phyloP scores from a whole-genome alignment of 805 yeast genomes.

The Barnettozyma californica region DNA sequence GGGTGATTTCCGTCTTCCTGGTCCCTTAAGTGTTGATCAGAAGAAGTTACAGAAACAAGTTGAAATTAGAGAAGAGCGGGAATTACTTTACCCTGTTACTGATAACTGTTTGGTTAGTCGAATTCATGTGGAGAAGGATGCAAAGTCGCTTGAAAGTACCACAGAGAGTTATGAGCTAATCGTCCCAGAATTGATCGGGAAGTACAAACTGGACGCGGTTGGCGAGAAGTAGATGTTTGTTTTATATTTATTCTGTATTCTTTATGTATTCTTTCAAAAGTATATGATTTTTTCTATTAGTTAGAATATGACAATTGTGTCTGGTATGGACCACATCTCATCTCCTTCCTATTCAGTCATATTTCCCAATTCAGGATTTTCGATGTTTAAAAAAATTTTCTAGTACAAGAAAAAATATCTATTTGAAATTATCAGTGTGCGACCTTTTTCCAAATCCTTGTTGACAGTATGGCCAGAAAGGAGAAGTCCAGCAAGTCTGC shows the following conservation, averaged over 20 bases:
- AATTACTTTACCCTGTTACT: conserved; percentile 49
- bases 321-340: conserved; percentile 12
- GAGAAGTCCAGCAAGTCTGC: conserved; percentile 3
- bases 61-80: conserved; percentile 25
- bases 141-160: conserved; percentile 38
- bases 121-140: conserved; percentile 67
- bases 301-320: too few species aligned
- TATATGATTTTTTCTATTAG: too few species aligned
- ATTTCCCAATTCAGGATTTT: background rate
- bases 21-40: conserved; percentile 28
- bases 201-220: conserved; percentile 12
- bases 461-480: conserved; percentile 12
- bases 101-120: conserved; percentile 59
- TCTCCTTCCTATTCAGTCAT: conserved; percentile 1
- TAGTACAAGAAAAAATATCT: conserved; percentile 1
- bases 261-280: too few species aligned
- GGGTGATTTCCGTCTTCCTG: conserved; percentile 36
- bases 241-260: background rate
- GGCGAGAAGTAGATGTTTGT: conserved; percentile 15
- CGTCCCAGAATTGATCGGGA: conserved; percentile 51
- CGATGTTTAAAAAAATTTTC: conserved; percentile 6
- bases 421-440: background rate
- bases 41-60: conserved; percentile 3
- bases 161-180: conserved; percentile 64
- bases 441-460: background rate